These are phyloP conservation scores for Arabidopsis suecica DNA, from an alignment of 345 rosid genomes.

Conservation along the genomic window DNA sequence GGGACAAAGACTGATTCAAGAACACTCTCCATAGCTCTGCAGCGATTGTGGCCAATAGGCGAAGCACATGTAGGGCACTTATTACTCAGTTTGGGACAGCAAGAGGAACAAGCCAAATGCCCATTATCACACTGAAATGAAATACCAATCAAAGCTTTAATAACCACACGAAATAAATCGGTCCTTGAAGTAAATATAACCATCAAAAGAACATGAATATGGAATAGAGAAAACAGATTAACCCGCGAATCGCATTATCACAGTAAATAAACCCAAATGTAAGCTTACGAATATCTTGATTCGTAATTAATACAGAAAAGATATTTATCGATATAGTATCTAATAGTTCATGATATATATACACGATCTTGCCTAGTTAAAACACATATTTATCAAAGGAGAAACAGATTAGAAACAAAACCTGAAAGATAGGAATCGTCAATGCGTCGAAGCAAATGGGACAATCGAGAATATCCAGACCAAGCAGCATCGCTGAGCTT, in stretches of 20 bases:
- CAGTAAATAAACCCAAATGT: constrained; percentile 10
- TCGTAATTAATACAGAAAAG: not conserved
- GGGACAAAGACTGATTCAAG: constrained; percentile 44
- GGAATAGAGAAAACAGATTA: not conserved
- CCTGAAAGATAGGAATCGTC: constrained; percentile 15
- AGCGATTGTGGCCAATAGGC: constrained; percentile 50
- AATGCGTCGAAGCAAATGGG: constrained; percentile 1
- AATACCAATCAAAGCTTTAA: not conserved
- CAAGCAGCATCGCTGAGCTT: not conserved
- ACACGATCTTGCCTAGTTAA: not conserved
- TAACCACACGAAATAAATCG: no score
- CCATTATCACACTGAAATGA: constrained; percentile 58
- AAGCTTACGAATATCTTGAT: not conserved
- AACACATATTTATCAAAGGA: not conserved
- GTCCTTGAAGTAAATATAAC: not conserved
- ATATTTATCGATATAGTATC: no score
- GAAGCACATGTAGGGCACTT: constrained; percentile 49
- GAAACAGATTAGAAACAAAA: not conserved
- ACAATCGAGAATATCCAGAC: not conserved
- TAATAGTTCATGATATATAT: not conserved
- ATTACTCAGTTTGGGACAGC: constrained; percentile 47
- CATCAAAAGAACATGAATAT: not conserved
- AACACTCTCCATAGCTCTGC: constrained; percentile 54
- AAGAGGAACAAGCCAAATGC: constrained; percentile 52
- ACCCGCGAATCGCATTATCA: not conserved